phyloP scores from a whole-genome alignment of 306 rosid genomes.

The Cicer yamashitae region DNA sequence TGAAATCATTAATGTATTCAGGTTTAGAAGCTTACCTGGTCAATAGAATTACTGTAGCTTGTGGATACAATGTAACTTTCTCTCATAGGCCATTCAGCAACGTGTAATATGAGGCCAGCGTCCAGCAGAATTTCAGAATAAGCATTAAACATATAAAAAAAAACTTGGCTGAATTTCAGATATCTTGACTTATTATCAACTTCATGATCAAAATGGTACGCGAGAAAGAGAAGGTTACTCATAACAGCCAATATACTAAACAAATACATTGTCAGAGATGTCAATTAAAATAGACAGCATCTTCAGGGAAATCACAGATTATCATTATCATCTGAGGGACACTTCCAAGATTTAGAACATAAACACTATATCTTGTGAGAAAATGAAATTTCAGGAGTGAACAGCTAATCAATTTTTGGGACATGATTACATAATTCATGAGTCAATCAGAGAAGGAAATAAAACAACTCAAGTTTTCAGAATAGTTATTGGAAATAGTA shows the following conservation, averaged over 20 bases:
- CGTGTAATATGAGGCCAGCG: neutral
- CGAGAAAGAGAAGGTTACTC: neutral
- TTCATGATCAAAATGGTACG: neutral
- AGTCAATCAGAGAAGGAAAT: slow-evolving; percentile 7
- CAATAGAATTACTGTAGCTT: slow-evolving; percentile 19
- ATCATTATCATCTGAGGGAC: slow-evolving; percentile 10
- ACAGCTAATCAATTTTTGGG: slow-evolving; percentile 21
- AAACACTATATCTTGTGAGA: neutral
- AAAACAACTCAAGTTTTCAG: neutral
- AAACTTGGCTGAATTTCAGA: neutral
- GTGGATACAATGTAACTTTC: neutral
- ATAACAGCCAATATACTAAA: neutral
- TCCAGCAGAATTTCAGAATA: neutral
- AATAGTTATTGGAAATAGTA: neutral
- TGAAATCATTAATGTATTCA: neutral
- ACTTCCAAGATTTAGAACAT: slow-evolving; percentile 10
- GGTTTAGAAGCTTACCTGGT: slow-evolving; percentile 23
- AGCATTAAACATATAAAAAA: neutral
- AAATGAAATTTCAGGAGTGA: neutral
- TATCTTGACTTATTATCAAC: neutral
- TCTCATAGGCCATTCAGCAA: slow-evolving; percentile 21
- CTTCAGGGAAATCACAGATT: neutral
- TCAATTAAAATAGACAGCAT: neutral
- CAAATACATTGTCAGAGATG: neutral
- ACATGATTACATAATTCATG: slow-evolving; percentile 1